Conservation (phyloP, 352 stramenopile genomes). For the Phytophthora idaei region DNA sequence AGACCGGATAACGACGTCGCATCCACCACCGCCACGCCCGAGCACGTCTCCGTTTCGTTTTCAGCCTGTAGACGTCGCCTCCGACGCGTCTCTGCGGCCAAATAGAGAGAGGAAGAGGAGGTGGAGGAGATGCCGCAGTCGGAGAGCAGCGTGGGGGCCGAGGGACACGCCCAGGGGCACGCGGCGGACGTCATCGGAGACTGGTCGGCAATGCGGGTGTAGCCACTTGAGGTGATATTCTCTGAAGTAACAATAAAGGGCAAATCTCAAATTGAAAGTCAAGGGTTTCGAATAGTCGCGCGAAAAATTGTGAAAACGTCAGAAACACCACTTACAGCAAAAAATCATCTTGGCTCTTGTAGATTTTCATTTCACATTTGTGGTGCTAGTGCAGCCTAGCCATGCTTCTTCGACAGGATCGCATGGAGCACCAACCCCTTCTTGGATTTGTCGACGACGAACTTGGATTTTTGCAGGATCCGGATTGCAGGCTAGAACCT, state of each 20-base stretch:
- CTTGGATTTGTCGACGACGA: constrained; percentile 32
- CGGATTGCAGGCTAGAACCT: constrained; percentile 38
- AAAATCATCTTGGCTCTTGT: too few species aligned
- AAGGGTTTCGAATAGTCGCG: too few species aligned
- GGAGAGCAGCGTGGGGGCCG: constrained; percentile 18
- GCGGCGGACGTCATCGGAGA: constrained; percentile 11
- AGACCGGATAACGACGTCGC: constrained; percentile 17
- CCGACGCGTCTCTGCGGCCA: constrained; percentile 11
- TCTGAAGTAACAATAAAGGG: constrained; percentile 5
- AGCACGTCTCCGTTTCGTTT: constrained; percentile 17
- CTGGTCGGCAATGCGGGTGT: not conserved
- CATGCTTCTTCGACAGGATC: constrained; percentile 37
- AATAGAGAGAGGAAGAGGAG: constrained; percentile 8
- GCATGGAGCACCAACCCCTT: constrained; percentile 23
- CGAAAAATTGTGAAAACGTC: too few species aligned
- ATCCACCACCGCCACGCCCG: constrained; percentile 23
- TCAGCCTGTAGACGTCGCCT: constrained; percentile 7
- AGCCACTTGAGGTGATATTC: constrained; percentile 15
- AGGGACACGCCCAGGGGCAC: constrained; percentile 23
- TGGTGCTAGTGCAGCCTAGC: constrained; percentile 27
- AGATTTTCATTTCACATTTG: too few species aligned
- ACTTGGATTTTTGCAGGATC: constrained; percentile 40
- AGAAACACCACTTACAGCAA: too few species aligned
- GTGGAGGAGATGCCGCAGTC: constrained; percentile 9
- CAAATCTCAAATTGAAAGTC: too few species aligned